Evolutionary conservation across 75 land plant genomes (phyloP).

Genomic region (Pseudotsuga menziesii): DNA sequence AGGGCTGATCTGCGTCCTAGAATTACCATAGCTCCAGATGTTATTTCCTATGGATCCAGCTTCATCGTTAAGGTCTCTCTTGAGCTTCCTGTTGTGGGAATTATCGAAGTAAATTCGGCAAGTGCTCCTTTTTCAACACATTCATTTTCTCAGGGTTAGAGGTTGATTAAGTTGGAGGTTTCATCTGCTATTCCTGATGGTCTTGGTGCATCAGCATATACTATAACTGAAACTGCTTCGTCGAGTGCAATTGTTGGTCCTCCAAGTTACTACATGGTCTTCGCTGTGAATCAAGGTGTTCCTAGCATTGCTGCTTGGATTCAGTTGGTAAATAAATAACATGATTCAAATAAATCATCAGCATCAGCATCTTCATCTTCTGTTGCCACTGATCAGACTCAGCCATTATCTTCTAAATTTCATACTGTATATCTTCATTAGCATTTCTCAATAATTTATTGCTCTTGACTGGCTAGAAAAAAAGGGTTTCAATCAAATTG

Average conservation of each 20-base stretch:
- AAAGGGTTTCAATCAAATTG: background rate
- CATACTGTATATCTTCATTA: background rate
- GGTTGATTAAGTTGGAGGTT: constrained; percentile 51
- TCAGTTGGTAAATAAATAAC: background rate
- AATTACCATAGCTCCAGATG: constrained; percentile 35
- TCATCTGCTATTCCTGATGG: constrained; percentile 20
- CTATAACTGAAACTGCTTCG: constrained; percentile 43
- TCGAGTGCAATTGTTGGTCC: constrained; percentile 49
- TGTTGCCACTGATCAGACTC: background rate
- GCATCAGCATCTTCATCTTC: background rate
- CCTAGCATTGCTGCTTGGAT: constrained; percentile 83
- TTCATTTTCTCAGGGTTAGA: constrained; percentile 72
- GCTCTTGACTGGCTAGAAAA: background rate
- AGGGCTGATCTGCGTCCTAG: constrained; percentile 47
- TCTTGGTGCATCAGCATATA: constrained; percentile 29
- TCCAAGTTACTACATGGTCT: constrained; percentile 84
- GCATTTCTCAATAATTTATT: constrained; percentile 1
- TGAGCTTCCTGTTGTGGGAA: constrained; percentile 49
- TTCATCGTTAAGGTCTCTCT: constrained; percentile 42
- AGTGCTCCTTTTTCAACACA: constrained; percentile 81
- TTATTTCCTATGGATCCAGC: constrained; percentile 38
- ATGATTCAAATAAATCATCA: background rate
- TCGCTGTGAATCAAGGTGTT: constrained; percentile 73
- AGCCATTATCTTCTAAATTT: background rate
- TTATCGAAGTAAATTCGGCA: constrained; percentile 52